These are phyloP conservation scores for Apium graveolens DNA, from an alignment of 129 eudicot genomes.

Conservation along the genomic window DNA sequence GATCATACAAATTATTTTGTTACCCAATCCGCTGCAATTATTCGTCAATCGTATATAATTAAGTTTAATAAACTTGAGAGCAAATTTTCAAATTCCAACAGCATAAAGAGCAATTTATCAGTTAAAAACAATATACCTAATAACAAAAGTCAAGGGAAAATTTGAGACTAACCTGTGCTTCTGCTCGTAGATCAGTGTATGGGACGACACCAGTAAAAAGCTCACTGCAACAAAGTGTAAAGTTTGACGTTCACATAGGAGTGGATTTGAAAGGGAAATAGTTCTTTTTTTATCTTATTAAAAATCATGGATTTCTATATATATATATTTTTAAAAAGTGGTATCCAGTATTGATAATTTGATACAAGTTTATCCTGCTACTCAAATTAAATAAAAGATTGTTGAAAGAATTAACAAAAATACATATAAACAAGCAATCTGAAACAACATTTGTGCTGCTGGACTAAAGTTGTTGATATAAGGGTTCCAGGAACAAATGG, in stretches of 20 bases:
- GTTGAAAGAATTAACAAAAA: neutral
- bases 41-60: too few species aligned
- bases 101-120: neutral
- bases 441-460: neutral
- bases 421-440: neutral
- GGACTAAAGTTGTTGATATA: neutral
- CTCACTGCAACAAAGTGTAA: conserved; percentile 56
- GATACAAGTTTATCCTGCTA: neutral
- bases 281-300: neutral
- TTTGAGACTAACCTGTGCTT: conserved; percentile 62
- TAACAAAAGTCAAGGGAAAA: neutral
- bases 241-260: conserved; percentile 8
- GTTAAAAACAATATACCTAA: neutral
- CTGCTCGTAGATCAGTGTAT: conserved; percentile 95
- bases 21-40: neutral
- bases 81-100: too few species aligned
- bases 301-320: neutral
- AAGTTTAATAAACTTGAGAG: neutral
- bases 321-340: too few species aligned
- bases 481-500: neutral
- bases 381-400: neutral
- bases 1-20: neutral
- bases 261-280: neutral
- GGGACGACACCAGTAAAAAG: conserved; percentile 98
- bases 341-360: neutral